phyloP scores from a whole-genome alignment of 768 basidiomycete genomes.

The Mrakia hoshinonis region DNA sequence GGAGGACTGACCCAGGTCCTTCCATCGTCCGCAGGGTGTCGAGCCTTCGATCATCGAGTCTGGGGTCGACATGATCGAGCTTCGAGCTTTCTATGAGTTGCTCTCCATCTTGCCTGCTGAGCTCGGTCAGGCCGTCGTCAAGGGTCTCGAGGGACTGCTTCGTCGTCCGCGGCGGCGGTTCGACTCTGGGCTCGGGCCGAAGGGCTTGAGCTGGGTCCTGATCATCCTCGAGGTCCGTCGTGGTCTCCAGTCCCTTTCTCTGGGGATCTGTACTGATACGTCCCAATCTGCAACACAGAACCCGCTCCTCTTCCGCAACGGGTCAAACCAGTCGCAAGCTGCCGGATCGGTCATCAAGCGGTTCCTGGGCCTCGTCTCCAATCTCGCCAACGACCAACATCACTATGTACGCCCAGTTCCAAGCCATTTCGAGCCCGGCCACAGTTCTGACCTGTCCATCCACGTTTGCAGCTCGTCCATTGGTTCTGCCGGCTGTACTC shows the following conservation, averaged over 20 bases:
- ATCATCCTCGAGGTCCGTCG: slow-evolving; percentile 8
- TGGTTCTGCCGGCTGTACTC: slow-evolving; percentile 24
- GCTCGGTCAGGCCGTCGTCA: slow-evolving; percentile 13
- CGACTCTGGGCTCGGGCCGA: neutral
- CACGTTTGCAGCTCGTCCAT: slow-evolving; percentile 10
- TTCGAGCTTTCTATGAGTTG: slow-evolving; percentile 18
- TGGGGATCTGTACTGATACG: no score
- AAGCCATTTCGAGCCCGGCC: neutral
- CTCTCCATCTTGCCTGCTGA: slow-evolving; percentile 9
- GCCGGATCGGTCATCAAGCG: slow-evolving; percentile 23
- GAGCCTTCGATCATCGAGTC: slow-evolving; percentile 1
- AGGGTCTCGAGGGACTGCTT: slow-evolving; percentile 17
- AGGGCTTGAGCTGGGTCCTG: slow-evolving; percentile 19
- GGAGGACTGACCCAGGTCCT: neutral
- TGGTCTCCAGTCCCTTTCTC: no score
- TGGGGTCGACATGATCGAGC: slow-evolving; percentile 20
- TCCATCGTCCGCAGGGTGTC: neutral
- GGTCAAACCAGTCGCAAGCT: neutral
- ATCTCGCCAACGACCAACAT: slow-evolving; percentile 26
- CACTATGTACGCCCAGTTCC: slow-evolving; percentile 7
- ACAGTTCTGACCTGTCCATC: neutral
- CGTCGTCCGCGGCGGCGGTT: slow-evolving; percentile 23
- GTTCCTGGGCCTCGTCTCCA: slow-evolving; percentile 27
- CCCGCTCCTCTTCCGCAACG: slow-evolving; percentile 16
- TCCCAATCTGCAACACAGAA: slow-evolving; percentile 9